Evolutionary conservation across 2,329 filamentous ascomycete genomes (phyloP).

Genomic region (Metarhizium humberi): DNA sequence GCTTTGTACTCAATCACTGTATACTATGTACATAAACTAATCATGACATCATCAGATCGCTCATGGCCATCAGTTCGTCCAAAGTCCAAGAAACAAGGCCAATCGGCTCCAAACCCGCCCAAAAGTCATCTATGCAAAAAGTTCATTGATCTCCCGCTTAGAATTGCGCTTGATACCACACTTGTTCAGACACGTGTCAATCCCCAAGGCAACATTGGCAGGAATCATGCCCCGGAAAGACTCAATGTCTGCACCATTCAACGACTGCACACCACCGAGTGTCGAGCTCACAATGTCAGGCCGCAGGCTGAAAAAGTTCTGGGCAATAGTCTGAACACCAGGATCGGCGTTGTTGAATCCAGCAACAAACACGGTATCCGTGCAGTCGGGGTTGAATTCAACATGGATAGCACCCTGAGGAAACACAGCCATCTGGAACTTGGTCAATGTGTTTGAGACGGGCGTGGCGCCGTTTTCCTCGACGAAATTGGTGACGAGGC

Average conservation of each 20-base stretch:
- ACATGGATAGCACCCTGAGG: constrained; percentile 35
- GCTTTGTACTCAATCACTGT: no score
- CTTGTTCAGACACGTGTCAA: constrained; percentile 39
- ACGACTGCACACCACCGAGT: no score
- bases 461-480: constrained; percentile 31
- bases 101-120: no score
- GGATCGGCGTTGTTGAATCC: no score
- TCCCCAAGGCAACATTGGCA: constrained; percentile 27
- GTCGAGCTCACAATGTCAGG: no score
- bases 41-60: no score
- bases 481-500: constrained; percentile 33
- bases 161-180: constrained; percentile 32
- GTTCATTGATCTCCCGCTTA: constrained; percentile 18
- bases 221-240: constrained; percentile 32
- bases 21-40: no score
- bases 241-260: constrained; percentile 26
- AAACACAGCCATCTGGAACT: constrained; percentile 37
- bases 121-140: constrained; percentile 5
- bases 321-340: no score
- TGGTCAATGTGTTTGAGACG: constrained; percentile 27
- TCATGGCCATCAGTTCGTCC: no score
- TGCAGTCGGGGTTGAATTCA: no score
- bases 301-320: constrained; percentile 18
- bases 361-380: no score
- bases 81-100: no score